Evolutionary conservation across 257 asterid species (phyloP).

Genomic region (Lantana camara): DNA sequence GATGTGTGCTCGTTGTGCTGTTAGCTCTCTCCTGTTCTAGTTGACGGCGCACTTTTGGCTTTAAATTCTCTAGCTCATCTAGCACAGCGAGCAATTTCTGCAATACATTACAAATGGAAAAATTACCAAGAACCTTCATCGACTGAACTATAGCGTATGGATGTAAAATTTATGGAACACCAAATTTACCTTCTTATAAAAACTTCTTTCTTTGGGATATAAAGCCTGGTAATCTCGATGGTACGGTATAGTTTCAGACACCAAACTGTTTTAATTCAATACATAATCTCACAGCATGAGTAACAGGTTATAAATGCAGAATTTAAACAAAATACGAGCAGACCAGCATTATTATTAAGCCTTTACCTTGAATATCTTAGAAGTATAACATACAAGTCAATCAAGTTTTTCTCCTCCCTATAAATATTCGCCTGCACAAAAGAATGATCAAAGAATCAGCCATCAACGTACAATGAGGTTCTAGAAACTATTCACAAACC

Average conservation of each 20-base stretch:
- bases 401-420: constrained; percentile 71
- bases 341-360: constrained; percentile 9
- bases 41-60: constrained; percentile 60
- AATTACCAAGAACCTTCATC: constrained; percentile 24
- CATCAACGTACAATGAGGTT: neutral
- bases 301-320: constrained; percentile 13
- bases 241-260: constrained; percentile 78
- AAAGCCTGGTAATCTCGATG: constrained; percentile 74
- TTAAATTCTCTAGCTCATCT: constrained; percentile 79
- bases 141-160: constrained; percentile 9
- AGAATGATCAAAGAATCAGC: constrained; percentile 16
- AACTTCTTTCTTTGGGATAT: constrained; percentile 49
- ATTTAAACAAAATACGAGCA: neutral
- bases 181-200: constrained; percentile 58
- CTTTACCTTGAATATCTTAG: constrained; percentile 80
- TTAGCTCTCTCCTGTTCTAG: constrained; percentile 43
- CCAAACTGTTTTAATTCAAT: constrained; percentile 62
- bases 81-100: constrained; percentile 66
- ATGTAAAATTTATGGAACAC: constrained; percentile 11
- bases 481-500: neutral
- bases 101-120: constrained; percentile 25
- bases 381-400: constrained; percentile 77
- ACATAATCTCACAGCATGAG: constrained; percentile 30
- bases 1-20: constrained; percentile 38
- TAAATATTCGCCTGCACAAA: constrained; percentile 66